A percentile compares a stretch with the other conserved stretches of the same genome.
Evolutionary conservation across 2,329 filamentous ascomycete species (phyloP).

Genomic region (Clonostachys sp.): DNA sequence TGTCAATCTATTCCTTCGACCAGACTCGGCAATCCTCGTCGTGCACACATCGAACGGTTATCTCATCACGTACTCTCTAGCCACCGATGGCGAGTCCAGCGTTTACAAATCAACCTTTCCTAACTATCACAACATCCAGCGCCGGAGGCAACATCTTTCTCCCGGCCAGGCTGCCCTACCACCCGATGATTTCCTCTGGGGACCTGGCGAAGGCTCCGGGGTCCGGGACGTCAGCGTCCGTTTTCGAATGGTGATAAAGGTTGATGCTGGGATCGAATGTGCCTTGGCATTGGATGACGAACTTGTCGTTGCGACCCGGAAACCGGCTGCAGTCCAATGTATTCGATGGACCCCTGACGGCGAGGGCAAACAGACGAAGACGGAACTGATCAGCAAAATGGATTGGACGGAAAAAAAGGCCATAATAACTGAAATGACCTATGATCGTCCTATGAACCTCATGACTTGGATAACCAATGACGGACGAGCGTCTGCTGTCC

Average conservation of each 20-base stretch:
- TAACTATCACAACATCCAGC: constrained; percentile 59
- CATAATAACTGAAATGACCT: constrained; percentile 77
- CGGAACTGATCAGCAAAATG: constrained; percentile 85
- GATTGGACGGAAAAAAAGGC: constrained; percentile 76
- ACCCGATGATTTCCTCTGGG: constrained; percentile 63
- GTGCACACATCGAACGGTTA: constrained; percentile 83
- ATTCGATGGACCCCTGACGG: constrained; percentile 90
- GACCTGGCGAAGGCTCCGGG: constrained; percentile 76
- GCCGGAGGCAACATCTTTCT: constrained; percentile 56
- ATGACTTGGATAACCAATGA: constrained; percentile 89
- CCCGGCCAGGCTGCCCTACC: constrained; percentile 48
- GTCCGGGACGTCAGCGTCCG: constrained; percentile 84
- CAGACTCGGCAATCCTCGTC: constrained; percentile 88
- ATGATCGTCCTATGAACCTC: constrained; percentile 95
- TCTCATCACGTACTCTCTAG: constrained; percentile 90
- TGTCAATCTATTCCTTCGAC: constrained; percentile 76
- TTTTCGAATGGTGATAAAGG: constrained; percentile 96
- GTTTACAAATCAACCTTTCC: constrained; percentile 83
- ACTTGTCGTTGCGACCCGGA: constrained; percentile 83
- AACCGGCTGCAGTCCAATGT: constrained; percentile 92
- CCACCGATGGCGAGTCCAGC: constrained; percentile 74
- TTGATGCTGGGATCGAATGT: constrained; percentile 89
- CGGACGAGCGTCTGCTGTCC: constrained; percentile 86
- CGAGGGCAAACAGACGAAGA: constrained; percentile 78
- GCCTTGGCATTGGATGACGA: constrained; percentile 90